phyloP scores from a whole-genome alignment of 116 monocot species.

The Phalaenopsis hybrid region DNA sequence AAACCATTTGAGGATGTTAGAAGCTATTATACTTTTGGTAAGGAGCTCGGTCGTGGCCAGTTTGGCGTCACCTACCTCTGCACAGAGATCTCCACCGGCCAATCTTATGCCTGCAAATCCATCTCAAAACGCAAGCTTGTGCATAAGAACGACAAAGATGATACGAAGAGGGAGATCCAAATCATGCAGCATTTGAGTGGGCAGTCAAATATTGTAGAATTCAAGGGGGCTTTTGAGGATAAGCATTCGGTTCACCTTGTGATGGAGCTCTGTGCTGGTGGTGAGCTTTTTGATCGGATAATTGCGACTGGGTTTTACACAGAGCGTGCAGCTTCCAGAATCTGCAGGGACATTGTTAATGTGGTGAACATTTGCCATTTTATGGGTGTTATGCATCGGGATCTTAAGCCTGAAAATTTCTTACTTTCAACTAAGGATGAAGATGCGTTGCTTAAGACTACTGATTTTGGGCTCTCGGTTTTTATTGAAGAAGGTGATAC shows the following conservation, averaged over 20 bases:
- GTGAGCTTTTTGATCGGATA: constrained; percentile 27
- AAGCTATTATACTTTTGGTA: constrained; percentile 15
- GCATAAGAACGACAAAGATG: constrained; percentile 20
- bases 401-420: constrained; percentile 30
- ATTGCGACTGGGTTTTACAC: constrained; percentile 27
- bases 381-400: constrained; percentile 33
- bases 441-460: constrained; percentile 19
- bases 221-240: constrained; percentile 25
- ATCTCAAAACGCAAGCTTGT: constrained; percentile 25
- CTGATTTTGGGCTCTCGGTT: constrained; percentile 31
- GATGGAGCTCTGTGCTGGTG: constrained; percentile 27
- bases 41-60: constrained; percentile 30
- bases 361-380: constrained; percentile 30
- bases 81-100: constrained; percentile 19
- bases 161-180: constrained; percentile 24
- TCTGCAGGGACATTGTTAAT: constrained; percentile 25
- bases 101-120: constrained; percentile 21
- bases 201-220: constrained; percentile 26
- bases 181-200: constrained; percentile 31
- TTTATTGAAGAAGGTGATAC: constrained; percentile 20
- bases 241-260: constrained; percentile 20
- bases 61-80: constrained; percentile 26
- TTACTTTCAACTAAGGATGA: constrained; percentile 23
- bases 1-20: constrained; percentile 20
- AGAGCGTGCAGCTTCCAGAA: constrained; percentile 19